phyloP scores from a whole-genome alignment of 345 rosid species.

The Cochlearia excelsa region DNA sequence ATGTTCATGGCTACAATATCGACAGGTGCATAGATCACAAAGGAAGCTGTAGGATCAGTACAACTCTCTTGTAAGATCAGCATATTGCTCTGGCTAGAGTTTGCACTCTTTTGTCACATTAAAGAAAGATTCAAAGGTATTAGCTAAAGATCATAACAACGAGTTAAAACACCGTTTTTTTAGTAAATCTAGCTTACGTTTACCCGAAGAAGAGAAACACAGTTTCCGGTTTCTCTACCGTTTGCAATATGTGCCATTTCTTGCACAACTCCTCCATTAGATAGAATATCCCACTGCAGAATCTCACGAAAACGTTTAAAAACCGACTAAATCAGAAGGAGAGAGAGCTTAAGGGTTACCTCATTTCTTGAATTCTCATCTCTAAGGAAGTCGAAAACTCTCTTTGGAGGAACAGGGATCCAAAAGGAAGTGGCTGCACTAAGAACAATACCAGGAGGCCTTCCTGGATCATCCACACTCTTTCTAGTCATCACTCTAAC shows the following conservation, averaged over 20 bases:
- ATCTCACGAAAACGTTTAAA: background rate
- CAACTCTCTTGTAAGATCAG: conserved; percentile 91
- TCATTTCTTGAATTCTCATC: conserved; percentile 83
- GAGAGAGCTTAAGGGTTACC: conserved; percentile 37
- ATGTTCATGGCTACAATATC: conserved; percentile 84
- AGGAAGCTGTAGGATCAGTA: conserved; percentile 79
- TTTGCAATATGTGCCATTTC: conserved; percentile 99
- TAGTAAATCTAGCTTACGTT: conserved; percentile 46
- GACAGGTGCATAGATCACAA: conserved; percentile 92
- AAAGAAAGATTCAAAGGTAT: too few species aligned
- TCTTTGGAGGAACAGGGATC: conserved; percentile 74
- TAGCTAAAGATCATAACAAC: too few species aligned
- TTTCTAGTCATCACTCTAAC: conserved; percentile 95
- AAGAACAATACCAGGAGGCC: conserved; percentile 97
- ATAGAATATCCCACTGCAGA: conserved; percentile 91
- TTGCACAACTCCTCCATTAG: conserved; percentile 91
- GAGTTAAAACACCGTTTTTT: too few species aligned
- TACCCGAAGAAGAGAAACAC: conserved; percentile 85
- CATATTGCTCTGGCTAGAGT: conserved; percentile 98
- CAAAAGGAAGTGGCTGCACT: conserved; percentile 98
- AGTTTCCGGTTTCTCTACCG: conserved; percentile 88
- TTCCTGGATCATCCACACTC: conserved; percentile 95
- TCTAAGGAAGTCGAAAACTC: conserved; percentile 75
- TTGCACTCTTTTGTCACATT: conserved; percentile 49
- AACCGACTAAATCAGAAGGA: background rate